Percentiles rank a stretch among this genome's conserved stretches.
Conservation (phyloP, 371 early-diverging fungal species). For the Chytridiales sp. region DNA sequence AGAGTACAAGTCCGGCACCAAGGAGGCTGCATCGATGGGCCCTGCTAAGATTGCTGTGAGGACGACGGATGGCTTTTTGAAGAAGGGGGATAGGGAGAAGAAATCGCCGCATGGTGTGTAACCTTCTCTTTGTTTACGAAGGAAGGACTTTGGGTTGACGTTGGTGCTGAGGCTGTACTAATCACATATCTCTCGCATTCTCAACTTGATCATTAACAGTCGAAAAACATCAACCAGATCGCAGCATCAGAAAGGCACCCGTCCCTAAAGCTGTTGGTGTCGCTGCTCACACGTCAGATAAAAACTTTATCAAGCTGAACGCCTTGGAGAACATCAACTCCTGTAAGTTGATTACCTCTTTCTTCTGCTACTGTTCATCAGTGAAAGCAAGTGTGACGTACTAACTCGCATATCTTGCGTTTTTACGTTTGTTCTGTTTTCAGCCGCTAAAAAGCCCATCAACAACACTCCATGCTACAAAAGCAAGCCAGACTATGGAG, state of each 20-base stretch:
- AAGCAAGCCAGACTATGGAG: conserved; percentile 49
- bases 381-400: neutral
- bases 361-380: neutral
- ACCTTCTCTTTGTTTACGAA: neutral
- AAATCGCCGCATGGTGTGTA: conserved; percentile 13
- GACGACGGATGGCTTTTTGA: conserved; percentile 39
- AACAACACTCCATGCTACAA: conserved; percentile 28
- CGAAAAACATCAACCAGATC: conserved; percentile 29
- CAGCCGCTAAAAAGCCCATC: conserved; percentile 38
- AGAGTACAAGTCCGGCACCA: conserved; percentile 39
- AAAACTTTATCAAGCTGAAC: conserved; percentile 51
- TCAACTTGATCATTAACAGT: conserved; percentile 14
- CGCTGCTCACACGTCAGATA: conserved; percentile 28
- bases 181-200: conserved; percentile 7
- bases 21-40: conserved; percentile 53
- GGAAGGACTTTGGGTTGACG: neutral
- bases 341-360: conserved; percentile 20
- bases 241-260: conserved; percentile 47
- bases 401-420: neutral
- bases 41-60: conserved; percentile 40
- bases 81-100: conserved; percentile 43
- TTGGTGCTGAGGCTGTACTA: too few relatives aligned
- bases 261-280: conserved; percentile 38
- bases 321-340: conserved; percentile 53
- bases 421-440: neutral